phyloP scores from a whole-genome alignment of 179 eudicot species.

The Beta corolliflora region DNA sequence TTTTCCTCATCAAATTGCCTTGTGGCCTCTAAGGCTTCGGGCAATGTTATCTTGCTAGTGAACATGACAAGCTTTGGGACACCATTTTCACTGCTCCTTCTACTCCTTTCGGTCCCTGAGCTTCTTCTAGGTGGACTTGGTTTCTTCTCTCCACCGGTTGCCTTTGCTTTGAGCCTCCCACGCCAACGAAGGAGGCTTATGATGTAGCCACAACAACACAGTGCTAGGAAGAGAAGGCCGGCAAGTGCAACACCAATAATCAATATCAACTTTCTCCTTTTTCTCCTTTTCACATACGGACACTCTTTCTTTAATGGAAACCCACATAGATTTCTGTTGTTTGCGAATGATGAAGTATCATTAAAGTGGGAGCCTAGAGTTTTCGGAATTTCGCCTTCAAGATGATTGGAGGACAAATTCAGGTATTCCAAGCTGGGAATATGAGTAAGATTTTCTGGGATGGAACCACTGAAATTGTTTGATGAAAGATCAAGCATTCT shows the following conservation, averaged over 20 bases:
- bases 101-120: conserved; percentile 47
- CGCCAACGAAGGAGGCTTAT: conserved; percentile 59
- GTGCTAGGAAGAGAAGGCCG: conserved; percentile 41
- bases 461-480: conserved; percentile 59
- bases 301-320: conserved; percentile 52
- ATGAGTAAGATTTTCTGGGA: conserved; percentile 49
- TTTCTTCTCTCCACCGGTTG: conserved; percentile 58
- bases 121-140: conserved; percentile 55
- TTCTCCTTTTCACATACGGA: conserved; percentile 29
- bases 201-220: conserved; percentile 55
- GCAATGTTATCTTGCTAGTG: conserved; percentile 53
- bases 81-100: conserved; percentile 66
- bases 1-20: conserved; percentile 75
- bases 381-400: conserved; percentile 61
- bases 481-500: conserved; percentile 57
- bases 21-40: conserved; percentile 68
- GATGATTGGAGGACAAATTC: conserved; percentile 52
- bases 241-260: conserved; percentile 46
- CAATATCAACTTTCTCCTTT: conserved; percentile 40
- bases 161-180: conserved; percentile 44
- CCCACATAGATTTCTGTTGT: conserved; percentile 55
- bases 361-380: conserved; percentile 44
- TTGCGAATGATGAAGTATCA: conserved; percentile 40
- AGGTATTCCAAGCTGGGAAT: conserved; percentile 43
- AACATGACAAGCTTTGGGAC: conserved; percentile 68